Conservation (phyloP, 2,329 filamentous ascomycete genomes). For the Epichloe sylvatica region DNA sequence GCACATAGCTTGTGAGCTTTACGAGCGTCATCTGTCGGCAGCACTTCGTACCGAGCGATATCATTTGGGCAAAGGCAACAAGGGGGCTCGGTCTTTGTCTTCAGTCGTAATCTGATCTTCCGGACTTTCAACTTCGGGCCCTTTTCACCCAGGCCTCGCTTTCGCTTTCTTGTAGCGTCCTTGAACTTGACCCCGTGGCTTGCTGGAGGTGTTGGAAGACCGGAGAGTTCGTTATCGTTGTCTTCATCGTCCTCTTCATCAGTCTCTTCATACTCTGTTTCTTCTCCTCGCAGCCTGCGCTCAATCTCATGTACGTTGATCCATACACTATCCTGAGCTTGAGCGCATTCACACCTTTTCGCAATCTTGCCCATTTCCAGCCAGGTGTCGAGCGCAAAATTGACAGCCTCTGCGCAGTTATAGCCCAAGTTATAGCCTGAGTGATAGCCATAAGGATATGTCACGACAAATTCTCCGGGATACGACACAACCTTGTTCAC, state of each 20-base stretch:
- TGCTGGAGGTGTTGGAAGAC: conserved; percentile 65
- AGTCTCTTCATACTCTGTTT: conserved; percentile 69
- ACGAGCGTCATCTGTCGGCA: conserved; percentile 76
- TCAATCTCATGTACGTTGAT: conserved; percentile 94
- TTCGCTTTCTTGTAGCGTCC: conserved; percentile 48
- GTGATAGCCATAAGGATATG: conserved; percentile 95
- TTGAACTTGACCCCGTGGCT: conserved; percentile 58
- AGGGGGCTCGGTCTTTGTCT: conserved; percentile 61
- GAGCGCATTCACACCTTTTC: conserved; percentile 90
- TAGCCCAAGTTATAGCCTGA: conserved; percentile 97
- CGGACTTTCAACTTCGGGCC: conserved; percentile 47
- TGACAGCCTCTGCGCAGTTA: conserved; percentile 97
- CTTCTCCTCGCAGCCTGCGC: conserved; percentile 80
- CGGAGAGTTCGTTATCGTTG: conserved; percentile 46
- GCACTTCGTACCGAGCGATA: conserved; percentile 63
- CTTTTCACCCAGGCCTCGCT: conserved; percentile 21
- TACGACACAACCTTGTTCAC: conserved; percentile 94
- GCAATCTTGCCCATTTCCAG: conserved; percentile 88
- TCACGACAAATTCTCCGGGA: conserved; percentile 95
- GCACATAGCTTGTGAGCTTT: conserved; percentile 83
- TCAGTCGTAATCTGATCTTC: conserved; percentile 67
- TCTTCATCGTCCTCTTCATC: conserved; percentile 51
- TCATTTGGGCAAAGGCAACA: conserved; percentile 91
- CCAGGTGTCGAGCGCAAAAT: conserved; percentile 94
- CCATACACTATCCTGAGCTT: conserved; percentile 95